Evolutionary conservation across 148 eudicot species (phyloP).

Genomic region (Rhododendron griersonianum): DNA sequence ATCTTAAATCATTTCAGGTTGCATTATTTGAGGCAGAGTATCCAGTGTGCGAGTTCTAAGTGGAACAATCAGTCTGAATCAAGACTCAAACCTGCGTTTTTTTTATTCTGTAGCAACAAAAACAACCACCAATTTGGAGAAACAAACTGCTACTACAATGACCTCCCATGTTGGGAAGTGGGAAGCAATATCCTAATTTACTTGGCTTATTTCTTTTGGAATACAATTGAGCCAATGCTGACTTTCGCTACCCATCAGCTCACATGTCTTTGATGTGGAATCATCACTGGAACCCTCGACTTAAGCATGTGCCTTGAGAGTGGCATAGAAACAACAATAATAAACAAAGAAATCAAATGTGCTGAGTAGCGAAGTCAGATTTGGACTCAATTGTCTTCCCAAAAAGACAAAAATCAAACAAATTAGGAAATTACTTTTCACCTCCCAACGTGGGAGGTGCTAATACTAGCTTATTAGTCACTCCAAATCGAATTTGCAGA

Average conservation of each 20-base stretch:
- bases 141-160: background rate
- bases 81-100: too few relatives aligned
- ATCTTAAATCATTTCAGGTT: too few relatives aligned
- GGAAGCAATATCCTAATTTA: too few relatives aligned
- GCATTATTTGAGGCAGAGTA: too few relatives aligned
- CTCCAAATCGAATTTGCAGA: background rate
- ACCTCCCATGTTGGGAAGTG: background rate
- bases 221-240: background rate
- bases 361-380: background rate
- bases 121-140: background rate
- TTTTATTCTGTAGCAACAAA: background rate
- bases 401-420: background rate
- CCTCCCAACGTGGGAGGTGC: background rate
- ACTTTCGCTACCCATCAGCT: background rate
- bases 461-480: background rate
- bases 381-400: background rate
- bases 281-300: background rate
- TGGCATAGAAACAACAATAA: background rate
- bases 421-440: background rate
- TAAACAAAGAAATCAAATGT: background rate
- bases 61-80: too few relatives aligned
- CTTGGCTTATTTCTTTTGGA: background rate
- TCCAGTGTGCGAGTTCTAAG: too few relatives aligned
- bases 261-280: background rate
- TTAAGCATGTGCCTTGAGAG: background rate